Conservation (phyloP, 768 basidiomycete species). For the Grammothele lineata region DNA sequence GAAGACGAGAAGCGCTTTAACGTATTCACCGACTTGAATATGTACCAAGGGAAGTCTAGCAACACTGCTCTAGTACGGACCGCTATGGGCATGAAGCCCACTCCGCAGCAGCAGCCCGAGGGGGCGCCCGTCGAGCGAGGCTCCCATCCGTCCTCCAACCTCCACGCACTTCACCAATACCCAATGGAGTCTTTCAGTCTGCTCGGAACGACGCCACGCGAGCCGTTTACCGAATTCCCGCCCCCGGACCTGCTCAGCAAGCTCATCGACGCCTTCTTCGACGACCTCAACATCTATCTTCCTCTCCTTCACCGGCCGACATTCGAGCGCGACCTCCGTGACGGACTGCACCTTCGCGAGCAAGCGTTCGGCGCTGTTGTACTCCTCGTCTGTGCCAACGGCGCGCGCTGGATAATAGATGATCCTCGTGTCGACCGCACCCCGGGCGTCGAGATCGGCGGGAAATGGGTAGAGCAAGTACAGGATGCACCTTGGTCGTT, state of each 20-base stretch:
- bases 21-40: too few species aligned
- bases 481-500: constrained; percentile 30
- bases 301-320: constrained; percentile 41
- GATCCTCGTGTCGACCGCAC: constrained; percentile 37
- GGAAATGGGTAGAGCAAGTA: constrained; percentile 41
- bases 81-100: too few species aligned
- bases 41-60: too few species aligned
- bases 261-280: constrained; percentile 44
- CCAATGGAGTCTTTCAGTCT: too few species aligned
- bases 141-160: too few species aligned
- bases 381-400: constrained; percentile 53
- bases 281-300: constrained; percentile 27
- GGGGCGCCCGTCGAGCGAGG: too few species aligned
- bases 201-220: too few species aligned
- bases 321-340: constrained; percentile 35
- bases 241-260: constrained; percentile 9
- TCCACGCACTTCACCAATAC: too few species aligned
- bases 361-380: constrained; percentile 45
- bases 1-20: too few species aligned
- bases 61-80: too few species aligned
- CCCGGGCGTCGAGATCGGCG: constrained; percentile 31
- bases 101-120: too few species aligned
- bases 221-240: constrained; percentile 14
- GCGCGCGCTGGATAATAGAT: constrained; percentile 35
- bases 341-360: constrained; percentile 35